phyloP scores from a whole-genome alignment of 495 filamentous ascomycete species.

The Aspergillus leporis region DNA sequence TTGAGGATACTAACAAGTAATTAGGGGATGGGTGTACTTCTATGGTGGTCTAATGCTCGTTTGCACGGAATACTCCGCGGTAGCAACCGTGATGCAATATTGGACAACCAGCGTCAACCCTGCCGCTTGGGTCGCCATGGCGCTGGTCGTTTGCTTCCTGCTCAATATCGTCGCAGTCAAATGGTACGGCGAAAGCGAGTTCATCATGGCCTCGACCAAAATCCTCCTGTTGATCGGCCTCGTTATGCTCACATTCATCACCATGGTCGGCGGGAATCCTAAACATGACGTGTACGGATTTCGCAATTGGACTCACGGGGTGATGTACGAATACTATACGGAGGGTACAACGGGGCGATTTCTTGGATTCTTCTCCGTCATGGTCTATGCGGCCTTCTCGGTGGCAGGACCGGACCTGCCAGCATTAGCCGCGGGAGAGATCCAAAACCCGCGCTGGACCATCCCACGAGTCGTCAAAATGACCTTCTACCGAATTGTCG shows the following conservation, averaged over 20 bases:
- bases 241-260: slow-evolving; percentile 66
- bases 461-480: slow-evolving; percentile 78
- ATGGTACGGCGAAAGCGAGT: slow-evolving; percentile 73
- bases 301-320: slow-evolving; percentile 59
- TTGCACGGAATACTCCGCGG: slow-evolving; percentile 68
- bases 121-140: slow-evolving; percentile 72
- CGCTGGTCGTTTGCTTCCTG: slow-evolving; percentile 63
- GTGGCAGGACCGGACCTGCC: slow-evolving; percentile 66
- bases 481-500: slow-evolving; percentile 79
- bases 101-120: slow-evolving; percentile 54
- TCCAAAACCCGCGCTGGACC: slow-evolving; percentile 69
- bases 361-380: slow-evolving; percentile 42
- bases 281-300: slow-evolving; percentile 66
- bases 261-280: slow-evolving; percentile 67
- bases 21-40: slow-evolving; percentile 43
- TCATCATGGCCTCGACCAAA: slow-evolving; percentile 73
- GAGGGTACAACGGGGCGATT: slow-evolving; percentile 38
- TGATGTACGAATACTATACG: slow-evolving; percentile 35
- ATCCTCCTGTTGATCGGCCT: slow-evolving; percentile 72
- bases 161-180: slow-evolving; percentile 69
- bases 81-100: slow-evolving; percentile 68
- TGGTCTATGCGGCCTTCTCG: slow-evolving; percentile 48
- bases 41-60: slow-evolving; percentile 44
- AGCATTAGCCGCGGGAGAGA: slow-evolving; percentile 80
- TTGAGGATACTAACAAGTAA: slow-evolving; percentile 16